Evolutionary conservation across 768 basidiomycete genomes (phyloP).

Genomic region (Stropharia rugosoannulata): DNA sequence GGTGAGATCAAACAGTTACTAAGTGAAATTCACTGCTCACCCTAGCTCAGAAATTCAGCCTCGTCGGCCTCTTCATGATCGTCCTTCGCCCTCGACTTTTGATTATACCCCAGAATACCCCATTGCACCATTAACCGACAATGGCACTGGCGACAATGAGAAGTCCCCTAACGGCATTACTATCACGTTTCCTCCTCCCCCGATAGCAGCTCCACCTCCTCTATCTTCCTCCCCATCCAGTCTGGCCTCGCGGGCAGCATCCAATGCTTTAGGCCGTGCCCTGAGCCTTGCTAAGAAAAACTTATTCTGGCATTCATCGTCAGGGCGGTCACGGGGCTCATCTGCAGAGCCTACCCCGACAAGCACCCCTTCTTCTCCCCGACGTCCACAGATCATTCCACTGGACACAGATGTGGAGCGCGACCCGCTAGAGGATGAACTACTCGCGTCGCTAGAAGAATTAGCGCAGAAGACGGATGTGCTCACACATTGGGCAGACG

Average conservation of each 20-base stretch:
- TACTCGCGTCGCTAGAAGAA: conserved; percentile 83
- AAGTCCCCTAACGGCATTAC: conserved; percentile 23
- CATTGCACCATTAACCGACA: conserved; percentile 13
- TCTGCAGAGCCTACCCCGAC: conserved; percentile 27
- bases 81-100: conserved; percentile 48
- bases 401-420: conserved; percentile 43
- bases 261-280: conserved; percentile 77
- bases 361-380: conserved; percentile 52
- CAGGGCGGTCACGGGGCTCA: conserved; percentile 34
- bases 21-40: not conserved
- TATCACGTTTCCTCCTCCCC: conserved; percentile 72
- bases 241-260: conserved; percentile 57
- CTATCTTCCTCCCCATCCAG: conserved; percentile 68
- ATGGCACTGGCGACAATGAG: conserved; percentile 6
- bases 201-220: conserved; percentile 54
- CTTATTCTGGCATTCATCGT: conserved; percentile 58
- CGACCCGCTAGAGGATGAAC: conserved; percentile 78
- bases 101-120: conserved; percentile 40
- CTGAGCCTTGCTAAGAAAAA: conserved; percentile 81
- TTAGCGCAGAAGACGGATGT: conserved; percentile 96
- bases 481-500: conserved; percentile 90
- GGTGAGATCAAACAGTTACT: conserved; percentile 44
- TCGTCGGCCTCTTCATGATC: conserved; percentile 58
- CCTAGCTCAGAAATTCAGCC: conserved; percentile 62
- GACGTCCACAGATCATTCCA: conserved; percentile 53